Evolutionary conservation across 73 alveolate species (phyloP).

Genomic region (Stentor roeselii): DNA sequence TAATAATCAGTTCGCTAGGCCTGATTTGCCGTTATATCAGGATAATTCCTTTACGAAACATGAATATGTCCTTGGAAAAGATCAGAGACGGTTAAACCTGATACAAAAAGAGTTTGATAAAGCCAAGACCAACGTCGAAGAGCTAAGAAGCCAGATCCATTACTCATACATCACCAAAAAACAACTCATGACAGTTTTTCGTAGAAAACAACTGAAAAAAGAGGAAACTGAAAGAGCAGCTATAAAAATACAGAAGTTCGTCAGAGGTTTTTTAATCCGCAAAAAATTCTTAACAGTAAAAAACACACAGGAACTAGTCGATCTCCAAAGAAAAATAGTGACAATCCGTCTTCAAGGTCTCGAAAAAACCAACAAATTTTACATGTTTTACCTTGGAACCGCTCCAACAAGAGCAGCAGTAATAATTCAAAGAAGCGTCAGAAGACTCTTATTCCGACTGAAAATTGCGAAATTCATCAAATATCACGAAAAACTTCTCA

Average conservation of each 20-base stretch:
- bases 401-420: background rate
- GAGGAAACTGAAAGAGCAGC: slow-evolving; percentile 18
- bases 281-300: background rate
- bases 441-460: background rate
- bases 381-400: background rate
- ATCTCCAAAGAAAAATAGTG: background rate
- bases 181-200: background rate
- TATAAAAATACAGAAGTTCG: background rate
- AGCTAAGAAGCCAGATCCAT: background rate
- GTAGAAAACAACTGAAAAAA: background rate
- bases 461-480: background rate
- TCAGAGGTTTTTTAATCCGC: slow-evolving; percentile 3
- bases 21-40: background rate
- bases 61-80: background rate
- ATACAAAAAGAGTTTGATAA: background rate
- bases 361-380: background rate
- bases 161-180: background rate
- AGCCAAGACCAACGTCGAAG: background rate
- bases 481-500: background rate
- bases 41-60: background rate
- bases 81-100: background rate
- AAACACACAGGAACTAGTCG: background rate
- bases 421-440: background rate
- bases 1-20: background rate
- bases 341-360: background rate